phyloP scores from a whole-genome alignment of 352 stramenopile genomes.

The Phytophthora fragariae region DNA sequence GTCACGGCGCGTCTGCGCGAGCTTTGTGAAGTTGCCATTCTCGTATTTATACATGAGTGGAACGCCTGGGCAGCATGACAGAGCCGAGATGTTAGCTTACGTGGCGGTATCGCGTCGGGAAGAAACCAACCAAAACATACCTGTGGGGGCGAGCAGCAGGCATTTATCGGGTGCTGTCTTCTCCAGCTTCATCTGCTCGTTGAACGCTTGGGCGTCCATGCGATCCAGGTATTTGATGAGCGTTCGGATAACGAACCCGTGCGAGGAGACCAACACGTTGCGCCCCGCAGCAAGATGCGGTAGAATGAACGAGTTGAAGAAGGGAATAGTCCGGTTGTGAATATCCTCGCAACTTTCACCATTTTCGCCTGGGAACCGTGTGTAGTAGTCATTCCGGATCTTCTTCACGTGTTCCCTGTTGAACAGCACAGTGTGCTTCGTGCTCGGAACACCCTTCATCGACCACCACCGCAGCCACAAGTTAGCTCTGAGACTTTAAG shows the following conservation, averaged over 20 bases:
- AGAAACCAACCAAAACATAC: conserved; percentile 31
- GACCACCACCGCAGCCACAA: background rate
- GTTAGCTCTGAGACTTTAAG: background rate
- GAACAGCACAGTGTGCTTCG: conserved; percentile 77
- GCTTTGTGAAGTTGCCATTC: conserved; percentile 73
- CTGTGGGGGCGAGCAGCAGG: conserved; percentile 76
- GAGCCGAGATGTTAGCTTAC: conserved; percentile 11
- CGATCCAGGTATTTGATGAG: conserved; percentile 86
- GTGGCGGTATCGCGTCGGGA: background rate
- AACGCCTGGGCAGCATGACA: conserved; percentile 51
- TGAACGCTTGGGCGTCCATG: conserved; percentile 81
- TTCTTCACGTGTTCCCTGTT: conserved; percentile 78
- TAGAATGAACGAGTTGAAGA: conserved; percentile 81
- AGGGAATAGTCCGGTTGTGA: conserved; percentile 77
- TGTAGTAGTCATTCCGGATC: conserved; percentile 84
- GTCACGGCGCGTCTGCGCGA: conserved; percentile 75
- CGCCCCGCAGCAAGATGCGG: conserved; percentile 74
- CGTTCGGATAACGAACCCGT: conserved; percentile 88
- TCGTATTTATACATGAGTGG: conserved; percentile 88
- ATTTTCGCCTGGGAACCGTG: conserved; percentile 81
- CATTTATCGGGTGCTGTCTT: conserved; percentile 81
- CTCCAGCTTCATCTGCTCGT: conserved; percentile 86
- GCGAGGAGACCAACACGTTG: conserved; percentile 83
- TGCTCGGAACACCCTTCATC: conserved; percentile 70
- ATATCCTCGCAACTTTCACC: conserved; percentile 87